Evolutionary conservation across 495 filamentous ascomycete genomes (phyloP).

Genomic region (Penicillium desertorum): DNA sequence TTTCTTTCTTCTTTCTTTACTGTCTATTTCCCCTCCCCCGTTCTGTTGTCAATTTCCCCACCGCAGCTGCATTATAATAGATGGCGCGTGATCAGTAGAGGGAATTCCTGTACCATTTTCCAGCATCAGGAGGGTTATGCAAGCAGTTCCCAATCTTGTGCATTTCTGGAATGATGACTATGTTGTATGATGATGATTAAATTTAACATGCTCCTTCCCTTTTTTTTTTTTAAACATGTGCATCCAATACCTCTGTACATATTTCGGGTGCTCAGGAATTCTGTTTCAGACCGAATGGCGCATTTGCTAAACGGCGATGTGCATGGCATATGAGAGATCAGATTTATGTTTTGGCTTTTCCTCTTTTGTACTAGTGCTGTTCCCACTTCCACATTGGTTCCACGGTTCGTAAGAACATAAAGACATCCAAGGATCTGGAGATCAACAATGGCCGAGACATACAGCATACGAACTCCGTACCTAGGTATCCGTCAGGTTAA

Average conservation of each 20-base stretch:
- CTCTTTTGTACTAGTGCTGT: slow-evolving; percentile 2
- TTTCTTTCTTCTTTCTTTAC: slow-evolving; percentile 2
- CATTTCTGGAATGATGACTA: slow-evolving; percentile 21
- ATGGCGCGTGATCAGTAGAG: not conserved
- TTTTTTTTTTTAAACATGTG: not conserved
- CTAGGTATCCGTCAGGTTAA: not conserved
- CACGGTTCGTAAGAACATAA: slow-evolving; percentile 1
- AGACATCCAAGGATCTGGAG: not conserved
- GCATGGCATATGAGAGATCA: slow-evolving; percentile 33
- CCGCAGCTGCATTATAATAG: not conserved
- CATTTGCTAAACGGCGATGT: slow-evolving; percentile 1
- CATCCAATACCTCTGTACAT: slow-evolving; percentile 14
- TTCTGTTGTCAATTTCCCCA: not conserved
- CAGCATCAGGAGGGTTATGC: not conserved
- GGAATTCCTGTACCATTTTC: not conserved
- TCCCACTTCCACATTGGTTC: not conserved
- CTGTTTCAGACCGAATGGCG: slow-evolving; percentile 15
- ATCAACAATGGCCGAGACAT: not conserved
- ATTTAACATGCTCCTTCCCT: not conserved
- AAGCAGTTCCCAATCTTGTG: slow-evolving; percentile 3
- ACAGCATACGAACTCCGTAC: too few relatives aligned
- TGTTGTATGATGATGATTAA: slow-evolving; percentile 3
- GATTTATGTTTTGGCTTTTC: slow-evolving; percentile 18
- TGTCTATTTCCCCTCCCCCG: slow-evolving; percentile 19
- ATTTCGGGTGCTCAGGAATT: slow-evolving; percentile 17